Evolutionary conservation across 164 flowering plant species (phyloP), one percentile per base, ranked within the genome.

Genomic region (Tinospora cordifolia): DNA sequence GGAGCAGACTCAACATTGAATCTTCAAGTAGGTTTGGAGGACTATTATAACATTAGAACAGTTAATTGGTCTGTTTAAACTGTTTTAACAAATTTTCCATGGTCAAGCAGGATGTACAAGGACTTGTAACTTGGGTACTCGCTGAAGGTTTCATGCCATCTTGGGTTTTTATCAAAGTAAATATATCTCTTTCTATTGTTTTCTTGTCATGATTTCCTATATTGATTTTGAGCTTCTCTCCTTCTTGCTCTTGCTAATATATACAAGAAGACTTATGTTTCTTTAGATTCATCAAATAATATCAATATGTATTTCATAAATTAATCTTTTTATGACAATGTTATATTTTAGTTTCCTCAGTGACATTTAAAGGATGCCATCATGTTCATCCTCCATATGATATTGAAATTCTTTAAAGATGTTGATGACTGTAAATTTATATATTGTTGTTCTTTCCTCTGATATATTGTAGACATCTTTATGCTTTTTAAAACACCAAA

Each of bases 61-160:
- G 19, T 21, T 49, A 11, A 60, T 58, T 11, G 8, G 8, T 68
- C 60, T 39, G 24, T 71, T 68, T 26, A 12, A 47, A 8, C 44
- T 41, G 19, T 41, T 27, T 49, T 36, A 54, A 71, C 60, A 19
- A 62, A 27, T 36, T 73, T 75, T 71, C 14, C 62, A 6, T 74
- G 70, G 27, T 81, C 57, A 65, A 66, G 69, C 87, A 94, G 99
- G 98, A 95, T 68, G 81, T 95, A 76, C 99, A 95, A 82, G 97
- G 93, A 39, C 94, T 95, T 77, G 90, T 89, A 24, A 89, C 90
- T 17, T 95, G 99, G 99, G 98, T 95, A 46, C 94, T 92, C 82
- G 94, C 86, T 62, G 97, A 95, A 67, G 99, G 98, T 12, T 79
- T 82, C 77, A 89, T 90, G 97, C 99, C 98, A 8, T 84, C 98